Evolutionary conservation across 2,329 filamentous ascomycete species (phyloP).

Genomic region (Arthrinium phaeospermum): DNA sequence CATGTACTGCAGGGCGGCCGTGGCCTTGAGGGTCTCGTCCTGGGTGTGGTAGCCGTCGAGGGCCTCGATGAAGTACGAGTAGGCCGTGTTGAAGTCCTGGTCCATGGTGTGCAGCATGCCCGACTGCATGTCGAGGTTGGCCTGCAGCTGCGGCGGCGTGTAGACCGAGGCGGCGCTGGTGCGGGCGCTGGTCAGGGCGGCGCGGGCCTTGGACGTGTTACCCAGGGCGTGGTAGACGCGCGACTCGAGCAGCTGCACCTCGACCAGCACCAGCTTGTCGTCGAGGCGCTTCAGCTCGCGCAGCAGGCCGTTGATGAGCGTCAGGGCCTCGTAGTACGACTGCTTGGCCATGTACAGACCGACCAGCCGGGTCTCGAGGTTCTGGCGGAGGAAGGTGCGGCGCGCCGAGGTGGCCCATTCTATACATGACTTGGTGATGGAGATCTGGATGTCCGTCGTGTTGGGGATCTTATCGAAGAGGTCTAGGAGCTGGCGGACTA

Average conservation of each 20-base stretch:
- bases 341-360: conserved; percentile 96
- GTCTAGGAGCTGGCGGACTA: conserved; percentile 95
- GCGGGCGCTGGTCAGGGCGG: conserved; percentile 90
- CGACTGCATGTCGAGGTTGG: conserved; percentile 97
- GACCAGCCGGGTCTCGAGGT: conserved; percentile 95
- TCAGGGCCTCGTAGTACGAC: conserved; percentile 95
- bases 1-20: conserved; percentile 99
- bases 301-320: conserved; percentile 93
- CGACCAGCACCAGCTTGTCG: conserved; percentile 96
- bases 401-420: conserved; percentile 97
- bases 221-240: conserved; percentile 96
- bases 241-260: conserved; percentile 97
- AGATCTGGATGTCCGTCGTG: conserved; percentile 91
- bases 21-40: conserved; percentile 87
- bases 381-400: conserved; percentile 94
- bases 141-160: conserved; percentile 92
- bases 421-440: conserved; percentile 98
- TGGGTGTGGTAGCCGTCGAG: conserved; percentile 95
- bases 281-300: conserved; percentile 97
- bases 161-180: conserved; percentile 97
- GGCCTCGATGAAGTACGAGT: conserved; percentile 98
- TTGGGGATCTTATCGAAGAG: conserved; percentile 93
- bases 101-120: conserved; percentile 99
- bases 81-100: conserved; percentile 98
- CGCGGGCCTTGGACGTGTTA: conserved; percentile 94